Evolutionary conservation across 768 basidiomycete species (phyloP).

Genomic region (Cystobasidium onofrii): DNA sequence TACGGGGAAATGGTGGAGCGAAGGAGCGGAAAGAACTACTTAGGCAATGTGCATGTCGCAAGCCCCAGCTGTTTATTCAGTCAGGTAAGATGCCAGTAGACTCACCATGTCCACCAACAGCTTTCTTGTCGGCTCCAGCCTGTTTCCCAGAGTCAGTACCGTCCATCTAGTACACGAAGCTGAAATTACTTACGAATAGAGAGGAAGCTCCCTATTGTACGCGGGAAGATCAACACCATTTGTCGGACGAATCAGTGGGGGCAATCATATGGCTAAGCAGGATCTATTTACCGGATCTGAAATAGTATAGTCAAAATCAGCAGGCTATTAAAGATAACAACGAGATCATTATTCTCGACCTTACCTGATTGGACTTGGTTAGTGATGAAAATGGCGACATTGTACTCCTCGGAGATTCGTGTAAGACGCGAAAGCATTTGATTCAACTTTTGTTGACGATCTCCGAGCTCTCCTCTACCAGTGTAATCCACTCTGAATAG

Average conservation of each 20-base stretch:
- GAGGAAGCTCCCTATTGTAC: conserved; percentile 66
- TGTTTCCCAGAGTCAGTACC: neutral
- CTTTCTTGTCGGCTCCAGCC: conserved; percentile 70
- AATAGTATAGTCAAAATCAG: neutral
- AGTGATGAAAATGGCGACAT: conserved; percentile 69
- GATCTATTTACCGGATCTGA: neutral
- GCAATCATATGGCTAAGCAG: neutral
- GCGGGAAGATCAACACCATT: conserved; percentile 42
- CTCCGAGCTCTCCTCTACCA: conserved; percentile 54
- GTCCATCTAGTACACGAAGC: neutral
- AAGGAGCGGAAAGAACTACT: no score
- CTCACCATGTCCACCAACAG: conserved; percentile 36
- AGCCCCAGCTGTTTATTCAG: no score
- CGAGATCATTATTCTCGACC: no score
- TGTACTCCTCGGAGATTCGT: conserved; percentile 72
- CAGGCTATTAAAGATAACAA: neutral
- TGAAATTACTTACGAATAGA: conserved; percentile 54
- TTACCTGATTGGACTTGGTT: conserved; percentile 59
- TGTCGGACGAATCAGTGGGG: conserved; percentile 51
- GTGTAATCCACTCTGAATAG: conserved; percentile 78
- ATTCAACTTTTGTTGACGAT: conserved; percentile 66
- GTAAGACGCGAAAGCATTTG: conserved; percentile 90
- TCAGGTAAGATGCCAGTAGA: neutral
- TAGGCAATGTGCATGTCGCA: no score
- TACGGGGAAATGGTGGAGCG: no score